phyloP scores from a whole-genome alignment of 805 yeast genomes.

The Zygoascus flipseniorum region DNA sequence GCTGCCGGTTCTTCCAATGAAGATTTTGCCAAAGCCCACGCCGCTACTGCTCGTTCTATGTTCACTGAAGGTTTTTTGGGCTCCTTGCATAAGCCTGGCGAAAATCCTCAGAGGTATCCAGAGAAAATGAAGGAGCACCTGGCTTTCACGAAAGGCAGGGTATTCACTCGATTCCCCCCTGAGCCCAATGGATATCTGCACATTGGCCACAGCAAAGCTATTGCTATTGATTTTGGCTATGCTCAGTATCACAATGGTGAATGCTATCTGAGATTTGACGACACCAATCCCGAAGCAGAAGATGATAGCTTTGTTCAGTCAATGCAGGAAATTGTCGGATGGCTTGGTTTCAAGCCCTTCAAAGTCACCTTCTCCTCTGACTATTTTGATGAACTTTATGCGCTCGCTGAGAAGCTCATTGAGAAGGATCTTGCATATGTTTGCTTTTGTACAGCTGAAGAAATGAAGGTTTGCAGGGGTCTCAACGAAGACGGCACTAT shows the following conservation, averaged over 20 bases:
- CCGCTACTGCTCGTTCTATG: conserved; percentile 53
- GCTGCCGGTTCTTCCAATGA: conserved; percentile 9
- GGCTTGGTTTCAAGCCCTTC: conserved; percentile 96
- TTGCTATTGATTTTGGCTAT: conserved; percentile 95
- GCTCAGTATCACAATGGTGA: conserved; percentile 80
- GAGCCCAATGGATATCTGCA: conserved; percentile 98
- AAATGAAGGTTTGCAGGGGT: conserved; percentile 86
- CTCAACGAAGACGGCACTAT: conserved; percentile 83
- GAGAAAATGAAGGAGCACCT: conserved; percentile 78
- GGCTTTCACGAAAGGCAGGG: conserved; percentile 69
- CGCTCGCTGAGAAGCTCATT: conserved; percentile 77
- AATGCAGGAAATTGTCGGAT: conserved; percentile 72
- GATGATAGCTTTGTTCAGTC: conserved; percentile 84
- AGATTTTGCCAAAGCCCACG: neutral
- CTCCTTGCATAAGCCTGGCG: conserved; percentile 90
- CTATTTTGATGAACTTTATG: conserved; percentile 84
- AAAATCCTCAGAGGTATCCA: conserved; percentile 83
- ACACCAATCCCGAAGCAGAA: conserved; percentile 98
- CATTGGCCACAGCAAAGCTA: conserved; percentile 97
- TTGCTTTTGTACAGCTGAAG: conserved; percentile 88
- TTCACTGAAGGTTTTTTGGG: conserved; percentile 94
- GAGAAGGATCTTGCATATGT: conserved; percentile 70
- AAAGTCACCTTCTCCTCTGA: conserved; percentile 93
- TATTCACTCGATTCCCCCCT: conserved; percentile 94
- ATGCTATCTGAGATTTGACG: conserved; percentile 91